Percentiles rank a stretch among this genome's conserved stretches.
Evolutionary conservation across 257 asterid genomes (phyloP).

Genomic region (Cinchona pubescens): DNA sequence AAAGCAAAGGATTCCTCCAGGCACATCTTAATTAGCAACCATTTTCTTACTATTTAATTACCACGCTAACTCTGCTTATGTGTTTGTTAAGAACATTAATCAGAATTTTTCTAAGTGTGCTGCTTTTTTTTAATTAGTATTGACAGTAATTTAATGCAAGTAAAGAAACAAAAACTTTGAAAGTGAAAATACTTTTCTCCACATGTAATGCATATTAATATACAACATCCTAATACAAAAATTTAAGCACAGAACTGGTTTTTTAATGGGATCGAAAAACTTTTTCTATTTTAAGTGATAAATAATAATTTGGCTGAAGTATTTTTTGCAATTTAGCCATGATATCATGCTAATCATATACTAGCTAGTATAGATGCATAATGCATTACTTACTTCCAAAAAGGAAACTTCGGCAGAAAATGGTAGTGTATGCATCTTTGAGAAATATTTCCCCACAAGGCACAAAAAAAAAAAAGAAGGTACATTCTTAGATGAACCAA

Average conservation of each 20-base stretch:
- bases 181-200: background rate
- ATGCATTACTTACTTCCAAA: background rate
- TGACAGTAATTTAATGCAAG: background rate
- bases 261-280: too few relatives aligned
- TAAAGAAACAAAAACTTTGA: background rate
- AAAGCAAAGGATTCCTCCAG: constrained; percentile 46
- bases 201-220: background rate
- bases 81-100: background rate
- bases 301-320: background rate
- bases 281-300: background rate
- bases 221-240: background rate
- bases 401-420: background rate
- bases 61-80: background rate
- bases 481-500: too few relatives aligned
- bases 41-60: constrained; percentile 7
- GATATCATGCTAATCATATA: background rate
- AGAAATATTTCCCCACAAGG: background rate
- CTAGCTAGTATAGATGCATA: background rate
- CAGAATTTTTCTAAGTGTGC: too few relatives aligned
- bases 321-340: too few relatives aligned
- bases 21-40: constrained; percentile 32
- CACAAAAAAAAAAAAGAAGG: background rate
- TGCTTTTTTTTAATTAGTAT: background rate
- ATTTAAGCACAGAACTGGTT: too few relatives aligned
- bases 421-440: background rate